Evolutionary conservation across 1,284 basidiomycete genomes (phyloP), one percentile per base, ranked within the genome.

Genomic region (Ustilago tritici): DNA sequence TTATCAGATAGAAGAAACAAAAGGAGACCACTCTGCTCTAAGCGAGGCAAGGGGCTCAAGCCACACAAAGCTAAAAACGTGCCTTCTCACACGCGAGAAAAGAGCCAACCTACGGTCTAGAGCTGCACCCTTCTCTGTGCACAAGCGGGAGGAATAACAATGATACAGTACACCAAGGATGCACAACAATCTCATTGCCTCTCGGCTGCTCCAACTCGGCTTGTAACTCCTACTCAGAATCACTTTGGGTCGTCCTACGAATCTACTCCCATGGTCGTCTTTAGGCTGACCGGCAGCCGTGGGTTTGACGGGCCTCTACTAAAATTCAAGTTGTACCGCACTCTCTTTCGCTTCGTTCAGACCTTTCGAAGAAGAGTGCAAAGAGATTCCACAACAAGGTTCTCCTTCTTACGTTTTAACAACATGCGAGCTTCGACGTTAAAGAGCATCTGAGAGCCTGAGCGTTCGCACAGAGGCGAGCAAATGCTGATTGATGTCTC

Each of bases 1-100:
- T 65, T 65, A 65, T 65, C 63, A 59, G 63, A 65, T 65, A 59
- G 56, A 65, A 58, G 61, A 64, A 57, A 64, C 49, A 38, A 35
- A 41, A 19, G n/a, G 15, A 36, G 7, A n/a, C 35, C 28, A 17
- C 36, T 31, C 28, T 40, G 17, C 23, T 57, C 19, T 57, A 49
- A 36, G 52, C 60, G 60, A 62, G 28, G 41, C 53, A 35, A 49
- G 43, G 28, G 23, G 19, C 35, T n/a, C 46, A 38, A 38, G 47
- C 34, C 47, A 35, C 43, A 14, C 35, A 5, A 17, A 9, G 31
- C n/a, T 28, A 9, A 12, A 12, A 43, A 40, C n/a, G 47, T 23
- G 47, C n/a, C 47, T 49, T 49, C 14, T 49, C 19, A 17, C 59
- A 50, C 34, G 49, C 47, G n/a, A 52, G 36, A 8, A 52, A 52